Percentiles rank a stretch among this genome's conserved stretches.
Evolutionary conservation across 371 early-diverging fungal species (phyloP).

Genomic region (Saksenaea oblongispora): DNA sequence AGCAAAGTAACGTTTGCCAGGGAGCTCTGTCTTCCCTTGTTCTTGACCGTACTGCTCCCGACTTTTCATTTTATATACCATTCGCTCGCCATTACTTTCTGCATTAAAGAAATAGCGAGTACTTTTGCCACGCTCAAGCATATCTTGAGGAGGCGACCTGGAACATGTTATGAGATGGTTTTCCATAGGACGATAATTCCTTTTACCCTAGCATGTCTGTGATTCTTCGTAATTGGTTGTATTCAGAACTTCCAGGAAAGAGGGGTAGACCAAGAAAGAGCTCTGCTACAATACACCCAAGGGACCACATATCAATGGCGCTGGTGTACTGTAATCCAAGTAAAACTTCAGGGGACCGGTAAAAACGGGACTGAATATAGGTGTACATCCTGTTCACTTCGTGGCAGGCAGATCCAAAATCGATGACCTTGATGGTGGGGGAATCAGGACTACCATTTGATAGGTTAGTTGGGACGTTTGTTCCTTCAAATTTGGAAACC

Average conservation of each 20-base stretch:
- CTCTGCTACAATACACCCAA: conserved; percentile 99
- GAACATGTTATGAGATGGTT: not conserved
- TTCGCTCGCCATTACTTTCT: conserved; percentile 25
- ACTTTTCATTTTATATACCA: conserved; percentile 72
- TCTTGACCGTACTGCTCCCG: conserved; percentile 84
- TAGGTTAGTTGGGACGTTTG: not conserved
- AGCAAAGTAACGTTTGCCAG: conserved; percentile 85
- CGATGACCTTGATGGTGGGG: conserved; percentile 95
- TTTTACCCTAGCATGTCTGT: conserved; percentile 83
- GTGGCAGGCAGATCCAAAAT: conserved; percentile 97
- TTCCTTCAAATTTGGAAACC: conserved; percentile 36
- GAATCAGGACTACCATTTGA: conserved; percentile 61
- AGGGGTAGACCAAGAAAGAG: conserved; percentile 91
- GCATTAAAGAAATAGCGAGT: conserved; percentile 32
- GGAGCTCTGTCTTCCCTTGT: conserved; percentile 71
- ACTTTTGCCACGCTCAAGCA: conserved; percentile 39
- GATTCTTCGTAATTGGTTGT: conserved; percentile 91
- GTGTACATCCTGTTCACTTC: conserved; percentile 90
- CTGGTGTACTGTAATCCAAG: conserved; percentile 93
- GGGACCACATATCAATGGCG: conserved; percentile 99
- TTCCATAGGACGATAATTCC: not conserved
- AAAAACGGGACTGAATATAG: conserved; percentile 98
- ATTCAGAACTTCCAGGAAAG: conserved; percentile 95
- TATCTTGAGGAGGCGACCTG: conserved; percentile 38
- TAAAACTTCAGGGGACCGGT: conserved; percentile 96